phyloP scores from a whole-genome alignment of 2,329 filamentous ascomycete species.

The Claviceps humidiphila region DNA sequence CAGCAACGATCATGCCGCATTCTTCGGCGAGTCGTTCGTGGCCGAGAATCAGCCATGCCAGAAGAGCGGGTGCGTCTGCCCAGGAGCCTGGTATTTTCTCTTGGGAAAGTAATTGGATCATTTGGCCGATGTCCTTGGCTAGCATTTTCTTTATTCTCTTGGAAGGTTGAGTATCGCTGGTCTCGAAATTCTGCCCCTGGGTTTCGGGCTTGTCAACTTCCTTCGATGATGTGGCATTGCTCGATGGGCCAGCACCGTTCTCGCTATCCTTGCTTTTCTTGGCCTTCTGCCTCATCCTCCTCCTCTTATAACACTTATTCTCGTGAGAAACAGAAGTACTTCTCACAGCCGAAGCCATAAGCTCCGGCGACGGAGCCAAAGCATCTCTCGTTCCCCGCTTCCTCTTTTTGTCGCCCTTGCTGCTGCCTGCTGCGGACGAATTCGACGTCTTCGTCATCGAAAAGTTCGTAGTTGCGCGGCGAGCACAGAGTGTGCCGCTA shows the following conservation, averaged over 20 bases:
- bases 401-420: background rate
- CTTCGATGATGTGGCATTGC: background rate
- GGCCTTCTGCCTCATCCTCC: background rate
- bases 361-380: background rate
- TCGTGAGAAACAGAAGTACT: background rate
- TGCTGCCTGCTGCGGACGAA: background rate
- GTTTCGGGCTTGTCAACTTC: background rate
- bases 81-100: background rate
- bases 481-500: background rate
- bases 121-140: background rate
- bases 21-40: background rate
- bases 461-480: background rate
- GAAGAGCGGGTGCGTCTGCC: background rate
- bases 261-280: background rate
- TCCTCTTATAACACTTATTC: background rate
- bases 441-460: background rate
- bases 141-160: background rate
- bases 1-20: no score
- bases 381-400: background rate
- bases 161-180: background rate
- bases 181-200: background rate
- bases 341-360: background rate
- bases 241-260: background rate
- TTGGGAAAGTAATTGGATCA: background rate
- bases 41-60: slow-evolving; percentile 9